These are phyloP conservation scores for Rubia yunnanensis DNA, from an alignment of 257 asterid species.

Conservation along the genomic window DNA sequence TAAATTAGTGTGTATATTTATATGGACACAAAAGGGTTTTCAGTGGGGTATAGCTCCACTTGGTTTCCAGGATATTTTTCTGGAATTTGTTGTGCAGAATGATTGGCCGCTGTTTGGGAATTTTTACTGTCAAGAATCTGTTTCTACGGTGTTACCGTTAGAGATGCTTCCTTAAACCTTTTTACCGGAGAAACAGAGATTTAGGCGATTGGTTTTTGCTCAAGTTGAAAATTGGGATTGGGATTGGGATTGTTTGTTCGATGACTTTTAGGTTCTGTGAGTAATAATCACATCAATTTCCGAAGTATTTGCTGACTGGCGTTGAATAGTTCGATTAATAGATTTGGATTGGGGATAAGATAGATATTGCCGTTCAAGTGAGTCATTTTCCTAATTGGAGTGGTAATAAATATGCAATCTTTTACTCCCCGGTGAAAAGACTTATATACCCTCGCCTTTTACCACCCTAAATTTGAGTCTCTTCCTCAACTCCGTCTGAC, in stretches of 20 bases:
- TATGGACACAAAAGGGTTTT: neutral
- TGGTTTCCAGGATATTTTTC: neutral
- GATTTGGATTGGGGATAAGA: neutral
- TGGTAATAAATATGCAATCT: neutral
- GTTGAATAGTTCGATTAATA: constrained; percentile 5
- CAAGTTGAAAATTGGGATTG: neutral
- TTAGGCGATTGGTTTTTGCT: neutral
- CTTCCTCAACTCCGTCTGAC: no score
- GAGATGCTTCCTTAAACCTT: neutral
- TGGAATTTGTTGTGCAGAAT: neutral
- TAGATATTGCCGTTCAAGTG: no score
- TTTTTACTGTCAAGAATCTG: neutral
- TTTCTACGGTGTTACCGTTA: neutral
- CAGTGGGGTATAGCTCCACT: neutral
- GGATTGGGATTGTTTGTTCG: neutral
- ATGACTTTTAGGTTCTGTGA: neutral
- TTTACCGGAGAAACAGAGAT: neutral
- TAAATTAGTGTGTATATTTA: neutral
- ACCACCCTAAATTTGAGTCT: no score
- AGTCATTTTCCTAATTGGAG: neutral
- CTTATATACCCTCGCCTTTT: no score
- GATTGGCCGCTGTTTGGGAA: neutral
- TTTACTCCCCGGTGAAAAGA: no score
- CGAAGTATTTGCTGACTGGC: neutral
- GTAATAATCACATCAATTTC: neutral